Evolutionary conservation across 768 basidiomycete genomes (phyloP), one percentile per base, ranked within the genome.

Genomic region (Suillus hirtellus): DNA sequence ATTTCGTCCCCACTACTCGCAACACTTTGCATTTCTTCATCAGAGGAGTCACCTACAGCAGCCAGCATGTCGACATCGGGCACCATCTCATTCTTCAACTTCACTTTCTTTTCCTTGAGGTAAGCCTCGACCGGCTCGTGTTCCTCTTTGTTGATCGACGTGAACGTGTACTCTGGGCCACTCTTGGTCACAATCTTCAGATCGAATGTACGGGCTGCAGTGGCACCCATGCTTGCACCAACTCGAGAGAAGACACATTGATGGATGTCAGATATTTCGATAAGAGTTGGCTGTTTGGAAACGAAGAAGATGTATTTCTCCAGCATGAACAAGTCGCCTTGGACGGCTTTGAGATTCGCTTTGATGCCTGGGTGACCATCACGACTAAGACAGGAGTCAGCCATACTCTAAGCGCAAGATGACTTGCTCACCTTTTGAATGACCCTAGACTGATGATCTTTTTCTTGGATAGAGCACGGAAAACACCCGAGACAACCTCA

Each of bases 231-330:
- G 54, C 89, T 90, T 1, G 90, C 87, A 17, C 96, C 93, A 17
- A 99, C 91, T 63, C 96, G 92, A 10, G 95, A 96, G 82, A 99
- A 97, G 59, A 94, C 82, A 64, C 92, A 90, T 75, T 91, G 89
- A 66, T 93, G 89, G 65, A 99, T 92, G 68, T 97, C 94, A 60
- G 86, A 84, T 66, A 96, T 87, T 68, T 96, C 93, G 69, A 98
- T 84, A 70, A 97, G 89, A 40, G 88, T 87, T 1, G 97, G 96
- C 67, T 92, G 89, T 76, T 99, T 98, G 62, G 96, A 95, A 65
- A 99, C 94, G 79, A 99, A 99, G 78, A 99, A 94, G 55, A 99
- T 84, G 75, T 91, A 93, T 84, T 98, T 98, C 71, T 99, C 97
- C 66, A 99, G 89, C 82, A 99, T 86, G 84, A 97, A 99, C 38